Conservation (phyloP, 2,329 filamentous ascomycete genomes). For the Neofusicoccum sp. region DNA sequence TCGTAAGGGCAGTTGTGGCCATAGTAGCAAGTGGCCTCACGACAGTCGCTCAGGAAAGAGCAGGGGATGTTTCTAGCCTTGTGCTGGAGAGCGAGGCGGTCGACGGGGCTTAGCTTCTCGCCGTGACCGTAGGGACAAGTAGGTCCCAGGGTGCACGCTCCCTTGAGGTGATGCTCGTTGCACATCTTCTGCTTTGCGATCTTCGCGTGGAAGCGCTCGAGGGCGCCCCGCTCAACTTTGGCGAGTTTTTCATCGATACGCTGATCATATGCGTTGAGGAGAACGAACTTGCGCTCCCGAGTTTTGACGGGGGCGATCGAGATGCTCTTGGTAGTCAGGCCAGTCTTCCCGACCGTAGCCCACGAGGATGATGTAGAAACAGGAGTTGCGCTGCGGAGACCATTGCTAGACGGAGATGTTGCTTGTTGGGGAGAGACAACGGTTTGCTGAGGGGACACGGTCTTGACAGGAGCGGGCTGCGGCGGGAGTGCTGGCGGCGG, state of each 20-base stretch:
- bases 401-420: conserved; percentile 20
- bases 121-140: conserved; percentile 38
- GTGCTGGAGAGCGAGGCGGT: conserved; percentile 35
- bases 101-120: conserved; percentile 29
- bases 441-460: conserved; percentile 10
- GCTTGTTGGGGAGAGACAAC: conserved; percentile 16
- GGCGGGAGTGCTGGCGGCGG: conserved; percentile 19
- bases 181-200: conserved; percentile 34
- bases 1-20: conserved; percentile 32
- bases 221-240: conserved; percentile 27
- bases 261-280: conserved; percentile 44
- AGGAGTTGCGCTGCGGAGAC: conserved; percentile 23
- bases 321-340: conserved; percentile 84
- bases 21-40: conserved; percentile 32
- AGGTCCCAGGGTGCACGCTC: conserved; percentile 31
- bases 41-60: conserved; percentile 25
- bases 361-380: conserved; percentile 24
- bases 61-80: conserved; percentile 35
- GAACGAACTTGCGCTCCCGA: conserved; percentile 35
- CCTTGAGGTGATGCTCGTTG: conserved; percentile 38
- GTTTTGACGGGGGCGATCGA: conserved; percentile 39
- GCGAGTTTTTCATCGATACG: conserved; percentile 42
- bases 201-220: conserved; percentile 28
- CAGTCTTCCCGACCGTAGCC: conserved; percentile 57
- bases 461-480: conserved; percentile 20